Conservation (phyloP, 140 eudicot species). For the Anethum foeniculum region DNA sequence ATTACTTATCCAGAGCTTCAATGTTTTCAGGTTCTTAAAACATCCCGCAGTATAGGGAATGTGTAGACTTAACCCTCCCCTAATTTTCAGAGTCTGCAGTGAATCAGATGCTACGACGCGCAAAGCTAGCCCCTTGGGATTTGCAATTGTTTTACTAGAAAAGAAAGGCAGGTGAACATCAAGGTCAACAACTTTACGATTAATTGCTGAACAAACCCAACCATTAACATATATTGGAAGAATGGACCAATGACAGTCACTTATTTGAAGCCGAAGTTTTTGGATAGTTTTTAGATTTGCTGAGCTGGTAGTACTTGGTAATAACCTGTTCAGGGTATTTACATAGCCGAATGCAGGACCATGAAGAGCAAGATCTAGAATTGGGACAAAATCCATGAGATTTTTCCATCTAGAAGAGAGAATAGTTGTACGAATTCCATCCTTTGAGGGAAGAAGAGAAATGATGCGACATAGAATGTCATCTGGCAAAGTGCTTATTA, state of each 20-base stretch:
- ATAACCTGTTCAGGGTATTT: not conserved
- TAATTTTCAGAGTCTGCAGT: not conserved
- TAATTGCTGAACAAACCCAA: not conserved
- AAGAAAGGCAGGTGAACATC: not conserved
- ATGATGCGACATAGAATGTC: not conserved
- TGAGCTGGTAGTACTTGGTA: not conserved
- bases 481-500: not conserved
- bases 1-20: not conserved
- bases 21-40: not conserved
- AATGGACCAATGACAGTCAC: not conserved
- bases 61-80: not conserved
- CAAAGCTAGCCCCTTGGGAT: not conserved
- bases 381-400: not conserved
- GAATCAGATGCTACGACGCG: not conserved
- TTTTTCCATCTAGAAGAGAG: not conserved
- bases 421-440: not conserved
- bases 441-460: not conserved
- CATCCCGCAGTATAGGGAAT: not conserved
- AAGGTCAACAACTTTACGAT: not conserved
- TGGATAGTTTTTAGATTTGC: not conserved
- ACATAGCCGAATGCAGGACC: not conserved
- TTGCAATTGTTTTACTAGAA: not conserved
- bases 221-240: not conserved
- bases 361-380: not conserved
- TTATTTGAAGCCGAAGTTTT: not conserved